Evolutionary conservation across 1,284 basidiomycete species (phyloP), one percentile per base, ranked within the genome.

Genomic region (Cryptococcus deneoformans): DNA sequence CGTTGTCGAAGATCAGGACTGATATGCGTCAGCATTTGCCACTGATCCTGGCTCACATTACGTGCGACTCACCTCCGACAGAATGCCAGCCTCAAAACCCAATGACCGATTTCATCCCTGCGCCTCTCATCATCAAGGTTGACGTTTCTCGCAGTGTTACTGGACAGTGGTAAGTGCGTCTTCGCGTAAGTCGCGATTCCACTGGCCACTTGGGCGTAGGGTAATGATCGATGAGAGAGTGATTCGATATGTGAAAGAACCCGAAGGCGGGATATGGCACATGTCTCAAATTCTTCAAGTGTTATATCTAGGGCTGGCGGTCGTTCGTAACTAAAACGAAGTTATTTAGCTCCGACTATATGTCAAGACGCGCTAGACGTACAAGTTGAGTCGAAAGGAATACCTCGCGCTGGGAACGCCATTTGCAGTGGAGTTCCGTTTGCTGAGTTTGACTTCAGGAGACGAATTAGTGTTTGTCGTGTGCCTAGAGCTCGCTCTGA

Each of bases 211-310:
- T 78, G 74, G n/a, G 71, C 56, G 29, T 68, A 66, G 16, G 63
- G 78, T 54, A 67, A 77, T 58, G 70, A 80, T 68, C 69, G 78
- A 70, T 69, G 78, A 61, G 60, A 80, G 59, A 52, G 86, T 0
- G 94, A 88, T 73, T 99, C 96, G 63, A 99, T 96, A 75, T 98
- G 92, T 6, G 93, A 90, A 6, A 99, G 83, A 16, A 99, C 85
- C 73, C 68, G 70, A 5, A 99, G 82, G 36, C 96, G 83, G 65
- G 95, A 87, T 24, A 99, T 83, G 0, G 95, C 96, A 75, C 85
- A 92, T 3, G 83, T 87, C 78, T 99, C 96, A 67, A 99, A 99
- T 64, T 98, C 90, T 72, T 99, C 96, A 20, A 99, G 83, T 1
- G 93, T 95, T 36, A 99, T 88, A 68, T 99, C 94, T 49, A 88